phyloP scores from a whole-genome alignment of 129 eudicot genomes.

The Escallonia herrerae region DNA sequence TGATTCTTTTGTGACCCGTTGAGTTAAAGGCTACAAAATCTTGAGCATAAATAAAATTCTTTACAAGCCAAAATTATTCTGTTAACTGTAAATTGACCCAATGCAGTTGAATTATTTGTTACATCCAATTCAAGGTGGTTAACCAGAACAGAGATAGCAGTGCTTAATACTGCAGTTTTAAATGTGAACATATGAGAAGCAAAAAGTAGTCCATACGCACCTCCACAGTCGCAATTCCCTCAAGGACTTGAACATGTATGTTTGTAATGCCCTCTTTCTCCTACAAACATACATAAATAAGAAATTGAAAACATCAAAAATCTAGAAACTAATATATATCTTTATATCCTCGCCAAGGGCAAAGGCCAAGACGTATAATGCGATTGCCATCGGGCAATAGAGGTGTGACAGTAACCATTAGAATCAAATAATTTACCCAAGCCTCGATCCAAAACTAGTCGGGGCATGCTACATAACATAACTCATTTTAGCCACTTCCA shows the following conservation, averaged over 20 bases:
- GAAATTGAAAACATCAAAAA: not conserved
- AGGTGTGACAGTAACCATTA: not conserved
- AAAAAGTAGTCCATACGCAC: slow-evolving; percentile 26
- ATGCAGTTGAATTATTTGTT: no score
- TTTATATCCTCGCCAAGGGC: not conserved
- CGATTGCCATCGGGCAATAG: not conserved
- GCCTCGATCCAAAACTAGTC: no score
- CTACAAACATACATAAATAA: slow-evolving; percentile 21
- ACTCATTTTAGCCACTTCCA: no score
- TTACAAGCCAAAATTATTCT: no score
- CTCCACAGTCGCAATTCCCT: slow-evolving; percentile 91
- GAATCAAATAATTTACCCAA: no score
- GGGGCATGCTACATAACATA: no score
- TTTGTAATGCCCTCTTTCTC: slow-evolving; percentile 65
- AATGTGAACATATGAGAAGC: not conserved
- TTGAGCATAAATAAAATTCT: no score
- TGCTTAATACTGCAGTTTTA: not conserved
- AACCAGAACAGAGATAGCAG: not conserved
- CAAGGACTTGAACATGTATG: slow-evolving; percentile 58
- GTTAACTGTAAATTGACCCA: no score
- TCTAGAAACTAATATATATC: not conserved
- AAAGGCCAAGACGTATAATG: not conserved
- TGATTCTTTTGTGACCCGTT: no score
- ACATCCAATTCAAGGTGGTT: not conserved
- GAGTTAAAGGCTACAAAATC: no score